phyloP scores from a whole-genome alignment of 2,329 filamentous ascomycete species.

The Ophiostoma pallidulum region DNA sequence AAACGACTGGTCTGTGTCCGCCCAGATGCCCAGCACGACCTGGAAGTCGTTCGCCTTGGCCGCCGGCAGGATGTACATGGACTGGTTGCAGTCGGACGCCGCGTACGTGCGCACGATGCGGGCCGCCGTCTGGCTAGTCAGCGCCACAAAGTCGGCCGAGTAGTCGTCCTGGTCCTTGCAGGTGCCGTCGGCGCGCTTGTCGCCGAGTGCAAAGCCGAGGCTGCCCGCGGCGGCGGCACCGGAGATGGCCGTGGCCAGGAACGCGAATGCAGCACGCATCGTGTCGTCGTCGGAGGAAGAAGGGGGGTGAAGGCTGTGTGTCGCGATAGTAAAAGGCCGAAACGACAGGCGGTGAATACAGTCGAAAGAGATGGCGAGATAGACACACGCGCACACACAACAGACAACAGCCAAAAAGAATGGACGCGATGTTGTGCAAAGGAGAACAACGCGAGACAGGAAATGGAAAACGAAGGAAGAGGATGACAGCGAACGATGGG shows the following conservation, averaged over 20 bases:
- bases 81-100: constrained; percentile 10
- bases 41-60: constrained; percentile 7
- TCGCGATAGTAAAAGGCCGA: too few relatives aligned
- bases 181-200: constrained; percentile 10
- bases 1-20: constrained; percentile 8
- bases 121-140: background rate
- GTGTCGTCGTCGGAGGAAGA: too few relatives aligned
- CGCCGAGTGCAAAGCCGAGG: constrained; percentile 11
- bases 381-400: too few relatives aligned
- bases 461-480: too few relatives aligned
- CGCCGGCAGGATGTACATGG: constrained; percentile 11
- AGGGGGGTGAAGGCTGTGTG: too few relatives aligned
- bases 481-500: too few relatives aligned
- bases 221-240: constrained; percentile 3
- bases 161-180: constrained; percentile 13
- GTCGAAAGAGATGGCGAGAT: too few relatives aligned
- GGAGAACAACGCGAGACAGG: too few relatives aligned
- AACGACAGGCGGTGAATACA: too few relatives aligned
- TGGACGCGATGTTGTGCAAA: too few relatives aligned
- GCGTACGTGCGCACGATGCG: constrained; percentile 10
- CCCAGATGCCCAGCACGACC: constrained; percentile 13
- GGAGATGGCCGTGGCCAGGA: constrained; percentile 1
- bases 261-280: constrained; percentile 5
- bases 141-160: constrained; percentile 8
- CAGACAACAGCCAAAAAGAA: too few relatives aligned